Base-by-base conservation (phyloP, 441 rosid species). In the Populus hybrid region DNA sequence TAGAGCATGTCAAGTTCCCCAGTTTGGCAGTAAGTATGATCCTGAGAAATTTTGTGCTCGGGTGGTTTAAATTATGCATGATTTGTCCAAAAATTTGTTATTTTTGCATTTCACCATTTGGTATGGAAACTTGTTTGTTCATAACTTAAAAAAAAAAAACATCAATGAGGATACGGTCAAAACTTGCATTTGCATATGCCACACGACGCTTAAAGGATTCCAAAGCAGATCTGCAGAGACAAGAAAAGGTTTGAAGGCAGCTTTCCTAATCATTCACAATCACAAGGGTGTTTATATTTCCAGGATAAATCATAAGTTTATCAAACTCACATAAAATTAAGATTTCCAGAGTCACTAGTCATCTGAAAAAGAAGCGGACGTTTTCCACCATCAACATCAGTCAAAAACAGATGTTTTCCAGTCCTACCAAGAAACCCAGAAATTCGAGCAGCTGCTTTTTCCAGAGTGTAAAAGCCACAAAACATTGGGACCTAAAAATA, bases 331-430 rank as follows among this genome's bases (percentile, higher is more conserved):
- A 91, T 86, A 83, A 91, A 95, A 78, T 92, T 91, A 81, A 90
- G 93, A 84, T 93, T 86, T 81, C 84, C 90, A 34, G 81, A 66
- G 83, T 93, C 96, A 68, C 67, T 74, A 78, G 78, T 89, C 99
- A 95, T 95, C 70, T 77, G 91, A 63, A 91, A 83, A 81, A 95
- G 99, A 83, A 95, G 93, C 30, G 97, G 97, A 84, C 89, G 87
- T 78, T 88, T 88, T 74, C 87, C 94, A 69, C 83, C 84, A 69
- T 77, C 87, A 66, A 76, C 50, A 77, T 95, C 99, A 38, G 88
- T 91, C 73, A 95, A 79, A 77, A 92, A 92, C 76, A 95, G 86
- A 81, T 95, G 99, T 80, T 86, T 92, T 73, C 96, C 99, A 11
- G 94, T 92, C 85, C 88, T 93, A 78, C 99, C 96, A 79, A 95